Evolutionary conservation across 1,139 yeast genomes (phyloP).

Genomic region (Meyerozyma smithsonii): DNA sequence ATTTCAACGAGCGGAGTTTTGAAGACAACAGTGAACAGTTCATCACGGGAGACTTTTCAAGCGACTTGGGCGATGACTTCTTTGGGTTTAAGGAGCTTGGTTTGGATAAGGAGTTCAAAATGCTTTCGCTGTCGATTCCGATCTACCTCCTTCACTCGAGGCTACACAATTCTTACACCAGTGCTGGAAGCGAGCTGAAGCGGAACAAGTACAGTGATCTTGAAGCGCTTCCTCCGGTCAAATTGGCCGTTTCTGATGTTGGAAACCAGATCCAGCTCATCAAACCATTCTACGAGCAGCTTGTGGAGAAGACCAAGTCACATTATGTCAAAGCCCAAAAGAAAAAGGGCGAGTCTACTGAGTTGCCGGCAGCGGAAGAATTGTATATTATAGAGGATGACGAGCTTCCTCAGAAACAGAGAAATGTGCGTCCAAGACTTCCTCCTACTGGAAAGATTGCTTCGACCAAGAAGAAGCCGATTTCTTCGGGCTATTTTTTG

Average conservation of each 20-base stretch:
- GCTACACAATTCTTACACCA: constrained; percentile 49
- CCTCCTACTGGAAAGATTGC: constrained; percentile 93
- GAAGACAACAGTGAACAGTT: constrained; percentile 91
- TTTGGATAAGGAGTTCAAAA: constrained; percentile 86
- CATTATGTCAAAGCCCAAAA: constrained; percentile 46
- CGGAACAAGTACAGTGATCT: constrained; percentile 60
- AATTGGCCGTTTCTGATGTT: constrained; percentile 47
- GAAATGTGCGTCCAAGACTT: constrained; percentile 75
- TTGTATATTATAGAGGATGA: constrained; percentile 67
- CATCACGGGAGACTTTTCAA: constrained; percentile 89
- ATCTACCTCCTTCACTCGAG: constrained; percentile 81
- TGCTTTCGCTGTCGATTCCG: constrained; percentile 82
- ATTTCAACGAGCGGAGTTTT: constrained; percentile 71
- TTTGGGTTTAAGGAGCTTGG: constrained; percentile 96
- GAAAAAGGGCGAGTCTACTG: constrained; percentile 48
- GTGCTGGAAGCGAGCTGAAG: constrained; percentile 39
- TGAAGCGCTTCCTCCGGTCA: constrained; percentile 45
- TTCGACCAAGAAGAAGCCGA: constrained; percentile 58
- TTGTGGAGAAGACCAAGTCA: constrained; percentile 49
- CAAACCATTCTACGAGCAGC: constrained; percentile 50
- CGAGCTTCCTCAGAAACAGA: constrained; percentile 73
- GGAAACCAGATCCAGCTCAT: constrained; percentile 55
- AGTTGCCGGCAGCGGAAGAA: constrained; percentile 37
- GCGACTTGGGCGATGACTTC: constrained; percentile 91
- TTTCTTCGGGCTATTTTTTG: constrained; percentile 47